A percentile compares a stretch with the other conserved stretches of the same genome.
phyloP scores from a whole-genome alignment of 2,329 filamentous ascomycete genomes.

The Coleophoma eucalyptorum region DNA sequence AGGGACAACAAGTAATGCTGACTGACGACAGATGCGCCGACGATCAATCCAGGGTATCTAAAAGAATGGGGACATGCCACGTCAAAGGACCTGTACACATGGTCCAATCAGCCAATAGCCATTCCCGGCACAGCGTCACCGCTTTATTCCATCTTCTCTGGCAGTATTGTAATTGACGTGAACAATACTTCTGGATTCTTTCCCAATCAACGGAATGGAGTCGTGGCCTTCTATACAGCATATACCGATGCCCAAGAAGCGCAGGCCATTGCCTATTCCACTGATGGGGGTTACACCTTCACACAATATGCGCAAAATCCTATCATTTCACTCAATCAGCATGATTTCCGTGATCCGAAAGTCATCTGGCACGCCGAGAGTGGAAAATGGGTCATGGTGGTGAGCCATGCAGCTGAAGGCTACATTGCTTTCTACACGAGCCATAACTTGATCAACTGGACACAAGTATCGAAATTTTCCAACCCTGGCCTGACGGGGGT shows the following conservation, averaged over 20 bases:
- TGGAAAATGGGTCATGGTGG: slow-evolving; percentile 48
- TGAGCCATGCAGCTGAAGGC: slow-evolving; percentile 49
- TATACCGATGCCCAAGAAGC: slow-evolving; percentile 28
- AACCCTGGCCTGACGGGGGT: slow-evolving; percentile 47
- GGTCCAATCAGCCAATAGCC: slow-evolving; percentile 58
- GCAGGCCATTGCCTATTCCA: slow-evolving; percentile 56
- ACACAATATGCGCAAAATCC: slow-evolving; percentile 54
- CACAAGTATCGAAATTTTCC: slow-evolving; percentile 50
- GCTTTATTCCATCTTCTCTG: slow-evolving; percentile 38
- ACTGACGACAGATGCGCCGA: slow-evolving; percentile 34
- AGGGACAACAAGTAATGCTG: not conserved
- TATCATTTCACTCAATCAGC: slow-evolving; percentile 47
- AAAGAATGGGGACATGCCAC: slow-evolving; percentile 65
- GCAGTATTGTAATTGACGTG: slow-evolving; percentile 52
- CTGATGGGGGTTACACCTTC: slow-evolving; percentile 57
- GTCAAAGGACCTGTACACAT: slow-evolving; percentile 54
- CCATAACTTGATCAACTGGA: slow-evolving; percentile 52
- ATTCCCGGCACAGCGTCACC: slow-evolving; percentile 35
- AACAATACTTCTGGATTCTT: slow-evolving; percentile 65
- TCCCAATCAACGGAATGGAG: slow-evolving; percentile 48
- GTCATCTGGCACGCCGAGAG: slow-evolving; percentile 50
- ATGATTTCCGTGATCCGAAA: slow-evolving; percentile 60
- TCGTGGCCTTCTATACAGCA: slow-evolving; percentile 49
- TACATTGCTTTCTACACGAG: slow-evolving; percentile 55
- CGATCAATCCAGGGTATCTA: slow-evolving; percentile 43